Conservation (phyloP, 768 basidiomycete genomes). For the Leccinum variicolor region DNA sequence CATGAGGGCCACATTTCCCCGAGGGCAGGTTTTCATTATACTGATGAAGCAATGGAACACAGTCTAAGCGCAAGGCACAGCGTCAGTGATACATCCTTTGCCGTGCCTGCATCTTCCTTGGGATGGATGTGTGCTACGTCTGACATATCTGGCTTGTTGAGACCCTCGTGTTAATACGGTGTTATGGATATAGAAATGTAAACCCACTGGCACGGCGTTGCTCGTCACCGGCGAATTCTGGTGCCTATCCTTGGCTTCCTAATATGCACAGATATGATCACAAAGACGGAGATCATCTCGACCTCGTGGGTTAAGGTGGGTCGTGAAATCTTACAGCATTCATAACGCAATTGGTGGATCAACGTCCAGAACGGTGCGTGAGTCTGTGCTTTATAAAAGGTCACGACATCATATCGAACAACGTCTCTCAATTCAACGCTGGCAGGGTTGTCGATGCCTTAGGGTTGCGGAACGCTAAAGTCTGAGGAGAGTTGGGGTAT, state of each 20-base stretch:
- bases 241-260: constrained; percentile 4
- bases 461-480: neutral
- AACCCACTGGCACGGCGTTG: constrained; percentile 1
- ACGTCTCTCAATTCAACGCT: neutral
- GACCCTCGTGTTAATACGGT: constrained; percentile 1
- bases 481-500: constrained; percentile 24
- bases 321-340: constrained; percentile 9
- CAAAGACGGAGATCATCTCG: constrained; percentile 23
- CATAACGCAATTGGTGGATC: constrained; percentile 10
- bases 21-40: constrained; percentile 26
- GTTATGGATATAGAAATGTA: constrained; percentile 17
- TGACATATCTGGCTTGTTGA: constrained; percentile 4
- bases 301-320: constrained; percentile 32
- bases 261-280: neutral
- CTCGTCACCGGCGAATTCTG: constrained; percentile 4
- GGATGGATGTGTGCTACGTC: constrained; percentile 11
- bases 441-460: neutral
- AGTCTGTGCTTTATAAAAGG: neutral
- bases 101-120: constrained; percentile 14
- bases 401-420: neutral
- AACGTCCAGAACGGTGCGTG: neutral
- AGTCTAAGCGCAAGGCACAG: constrained; percentile 13
- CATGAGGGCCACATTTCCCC: constrained; percentile 8
- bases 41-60: constrained; percentile 26
- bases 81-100: constrained; percentile 4